Evolutionary conservation across 2,329 filamentous ascomycete species (phyloP), one percentile per base, ranked within the genome.

Genomic region (Aspergillus piperis): DNA sequence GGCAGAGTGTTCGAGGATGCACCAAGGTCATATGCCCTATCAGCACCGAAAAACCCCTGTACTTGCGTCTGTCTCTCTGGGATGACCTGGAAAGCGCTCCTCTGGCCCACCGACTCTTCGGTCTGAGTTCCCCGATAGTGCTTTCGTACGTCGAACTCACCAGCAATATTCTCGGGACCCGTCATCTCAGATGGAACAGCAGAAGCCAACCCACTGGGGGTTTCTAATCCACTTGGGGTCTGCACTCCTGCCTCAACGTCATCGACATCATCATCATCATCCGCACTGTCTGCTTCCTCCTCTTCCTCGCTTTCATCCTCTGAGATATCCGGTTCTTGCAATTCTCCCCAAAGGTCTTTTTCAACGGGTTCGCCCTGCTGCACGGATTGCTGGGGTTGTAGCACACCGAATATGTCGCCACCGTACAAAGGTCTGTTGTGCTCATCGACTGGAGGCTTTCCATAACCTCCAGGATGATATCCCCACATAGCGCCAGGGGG

Each of bases 1-100:
- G 90, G 90, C 62, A 91, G 76, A 61, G 82, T 80, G 21, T 81
- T 78, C 62, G 84, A 81, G 32, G 80, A 81, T 64, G 80, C 86
- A 63, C 83, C 89, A 63, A 99, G 84, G 77, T 99, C 93, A 78
- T 99, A 99, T 15, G 90, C 90, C 71, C 92, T 90, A 73, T 98
- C 94, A 69, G 91, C 93, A 68, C 95, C 95, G 74, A 99, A 98
- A 85, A 99, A 98, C 49, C 95, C 95, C 68, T 93, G 90, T 5
- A 91, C 87, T 54, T 89, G 87, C 21, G 93, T 89, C 72, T 94
- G 89, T 60, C 90, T 90, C 78, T 99, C 94, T 10, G 92, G 92
- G 21, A 99, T 85, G 51, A 99, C 88, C 19, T 92, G 92, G 76
- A 95, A 96, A 15, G 95, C 92, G 21, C 89, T 88, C 64, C 91